A percentile compares a stretch with the other conserved stretches of the same genome.
Evolutionary conservation across 2,329 filamentous ascomycete genomes (phyloP).

Genomic region (Torrubiella hemipterigena): DNA sequence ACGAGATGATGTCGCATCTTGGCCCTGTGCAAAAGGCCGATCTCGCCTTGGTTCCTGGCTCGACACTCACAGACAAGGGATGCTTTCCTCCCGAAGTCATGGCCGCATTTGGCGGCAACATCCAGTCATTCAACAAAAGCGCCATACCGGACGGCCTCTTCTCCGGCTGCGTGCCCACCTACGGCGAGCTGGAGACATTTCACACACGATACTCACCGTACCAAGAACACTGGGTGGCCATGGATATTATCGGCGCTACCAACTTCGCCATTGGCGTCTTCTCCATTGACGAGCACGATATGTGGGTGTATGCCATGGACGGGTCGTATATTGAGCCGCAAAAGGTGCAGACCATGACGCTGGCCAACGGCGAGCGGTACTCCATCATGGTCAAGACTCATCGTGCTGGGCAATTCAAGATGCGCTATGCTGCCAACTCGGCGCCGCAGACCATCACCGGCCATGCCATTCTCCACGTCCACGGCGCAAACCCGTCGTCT

Average conservation of each 20-base stretch:
- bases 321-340: slow-evolving; percentile 41
- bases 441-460: slow-evolving; percentile 43
- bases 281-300: slow-evolving; percentile 38
- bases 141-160: slow-evolving; percentile 30
- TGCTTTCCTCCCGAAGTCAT: slow-evolving; percentile 28
- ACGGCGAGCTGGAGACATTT: slow-evolving; percentile 30
- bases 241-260: slow-evolving; percentile 42
- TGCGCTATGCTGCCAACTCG: slow-evolving; percentile 37
- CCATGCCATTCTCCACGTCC: slow-evolving; percentile 32
- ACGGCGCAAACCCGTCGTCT: slow-evolving; percentile 7
- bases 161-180: slow-evolving; percentile 32
- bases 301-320: slow-evolving; percentile 43
- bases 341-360: slow-evolving; percentile 30
- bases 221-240: slow-evolving; percentile 33
- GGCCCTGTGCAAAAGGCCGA: slow-evolving; percentile 17
- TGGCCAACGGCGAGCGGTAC: slow-evolving; percentile 41
- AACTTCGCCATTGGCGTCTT: slow-evolving; percentile 30
- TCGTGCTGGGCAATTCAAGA: slow-evolving; percentile 36
- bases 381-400: slow-evolving; percentile 34
- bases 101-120: slow-evolving; percentile 17
- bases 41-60: slow-evolving; percentile 15
- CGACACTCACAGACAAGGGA: slow-evolving; percentile 27
- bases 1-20: slow-evolving; percentile 27
- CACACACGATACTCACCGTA: slow-evolving; percentile 13
- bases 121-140: slow-evolving; percentile 15